Evolutionary conservation across 345 rosid genomes (phyloP), one percentile per base, ranked within the genome.

Genomic region (Populus pruinosa): DNA sequence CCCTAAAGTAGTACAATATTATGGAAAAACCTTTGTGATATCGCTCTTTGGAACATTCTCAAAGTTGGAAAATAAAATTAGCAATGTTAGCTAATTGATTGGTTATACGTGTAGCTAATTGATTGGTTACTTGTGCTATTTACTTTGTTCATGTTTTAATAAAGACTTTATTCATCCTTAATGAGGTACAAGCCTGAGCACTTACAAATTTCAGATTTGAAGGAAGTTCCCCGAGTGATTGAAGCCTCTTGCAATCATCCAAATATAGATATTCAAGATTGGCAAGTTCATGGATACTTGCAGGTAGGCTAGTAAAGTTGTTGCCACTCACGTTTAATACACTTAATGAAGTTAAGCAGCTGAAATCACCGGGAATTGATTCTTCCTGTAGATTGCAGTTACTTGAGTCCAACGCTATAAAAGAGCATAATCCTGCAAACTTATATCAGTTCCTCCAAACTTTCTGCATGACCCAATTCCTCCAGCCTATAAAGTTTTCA

Each of bases 241-340:
- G 44, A 77, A 81, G 83, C 69, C 47, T 66, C 69, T 49, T 72
- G 77, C 83, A 77, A 29, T 72, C 43, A 5, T 72, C 65, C 73
- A 81, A 61, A 9, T 41, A 3, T 11, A 72, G 68, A 25, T 2
- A 3, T 10, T 41, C 50, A 44, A 76, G 83, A 49, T 64, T 67
- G 21, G 63, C 17, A 25, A 67, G 72, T 47, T 33, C 29, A 11
- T 17, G 14, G 67, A 79, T 53, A 35, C 77, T 73, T 16, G 43
- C 66, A 21, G 82, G 77, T 20, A 72, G 29, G 43, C 67, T 35
- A 7, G 11, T 33, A 23, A 79, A 66, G 18, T 11, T 13, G 67
- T 74, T 67, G 64, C 74, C 62, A 27, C 77, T 79, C 18, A 73
- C 62, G 27, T 56, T 27, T 27, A 73, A 50, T 18, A 35, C 10